These are phyloP conservation scores for Colletotrichum incanum DNA, from an alignment of 2,329 filamentous ascomycete species.

Conservation along the genomic window DNA sequence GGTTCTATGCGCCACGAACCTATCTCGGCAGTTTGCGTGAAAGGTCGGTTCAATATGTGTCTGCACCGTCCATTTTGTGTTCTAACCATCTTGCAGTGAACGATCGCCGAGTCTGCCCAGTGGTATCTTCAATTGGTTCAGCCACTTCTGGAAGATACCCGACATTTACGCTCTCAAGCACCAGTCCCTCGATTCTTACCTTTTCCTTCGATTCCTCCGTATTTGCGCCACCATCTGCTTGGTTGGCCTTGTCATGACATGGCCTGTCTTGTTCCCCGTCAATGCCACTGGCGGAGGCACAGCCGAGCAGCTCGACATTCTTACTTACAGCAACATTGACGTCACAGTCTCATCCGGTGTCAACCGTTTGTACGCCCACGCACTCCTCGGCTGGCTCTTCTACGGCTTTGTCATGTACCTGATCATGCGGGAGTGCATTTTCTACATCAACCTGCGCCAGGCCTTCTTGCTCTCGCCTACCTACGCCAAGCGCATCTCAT, in stretches of 20 bases:
- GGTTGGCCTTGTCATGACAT: conserved; percentile 86
- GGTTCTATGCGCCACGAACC: conserved; percentile 67
- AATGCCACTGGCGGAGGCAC: conserved; percentile 85
- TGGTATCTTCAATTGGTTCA: conserved; percentile 75
- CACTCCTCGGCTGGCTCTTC: conserved; percentile 85
- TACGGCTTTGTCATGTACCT: conserved; percentile 91
- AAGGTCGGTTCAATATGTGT: conserved; percentile 49
- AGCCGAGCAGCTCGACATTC: conserved; percentile 78
- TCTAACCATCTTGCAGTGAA: conserved; percentile 56
- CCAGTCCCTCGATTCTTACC: conserved; percentile 88
- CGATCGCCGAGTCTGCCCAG: conserved; percentile 70
- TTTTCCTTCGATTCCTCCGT: conserved; percentile 88
- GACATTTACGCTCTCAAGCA: conserved; percentile 87
- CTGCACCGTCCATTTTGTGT: neutral
- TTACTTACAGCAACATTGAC: conserved; percentile 84
- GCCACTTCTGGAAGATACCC: conserved; percentile 73
- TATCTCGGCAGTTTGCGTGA: conserved; percentile 64
- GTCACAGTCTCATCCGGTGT: conserved; percentile 63
- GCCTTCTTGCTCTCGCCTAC: conserved; percentile 90
- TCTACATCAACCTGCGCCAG: conserved; percentile 93
- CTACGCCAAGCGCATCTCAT: conserved; percentile 89
- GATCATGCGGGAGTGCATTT: conserved; percentile 89
- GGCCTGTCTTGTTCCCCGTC: conserved; percentile 88
- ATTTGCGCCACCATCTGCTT: conserved; percentile 83
- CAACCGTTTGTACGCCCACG: conserved; percentile 85